These are phyloP conservation scores for Candida incommunis DNA, from an alignment of 805 yeast genomes.

Conservation along the genomic window DNA sequence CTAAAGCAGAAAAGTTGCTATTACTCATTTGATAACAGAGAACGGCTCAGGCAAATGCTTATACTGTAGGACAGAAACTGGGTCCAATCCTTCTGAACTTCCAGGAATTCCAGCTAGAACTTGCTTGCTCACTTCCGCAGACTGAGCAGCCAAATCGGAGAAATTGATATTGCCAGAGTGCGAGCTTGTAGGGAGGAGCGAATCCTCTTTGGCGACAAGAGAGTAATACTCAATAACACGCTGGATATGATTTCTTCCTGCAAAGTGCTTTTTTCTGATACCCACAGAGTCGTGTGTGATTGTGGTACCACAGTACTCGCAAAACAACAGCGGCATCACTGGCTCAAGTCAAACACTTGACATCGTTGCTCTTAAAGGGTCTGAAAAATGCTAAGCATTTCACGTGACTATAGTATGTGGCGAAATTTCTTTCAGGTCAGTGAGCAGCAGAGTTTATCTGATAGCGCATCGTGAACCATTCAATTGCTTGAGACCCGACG, in stretches of 20 bases:
- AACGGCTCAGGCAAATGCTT: background rate
- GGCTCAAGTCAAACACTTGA: too few species aligned
- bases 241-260: conserved; percentile 10
- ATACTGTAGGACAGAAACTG: background rate
- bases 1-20: background rate
- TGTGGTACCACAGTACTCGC: conserved; percentile 11
- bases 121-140: background rate
- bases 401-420: too few species aligned
- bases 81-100: background rate
- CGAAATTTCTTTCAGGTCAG: too few species aligned
- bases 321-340: conserved; percentile 3
- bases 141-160: background rate
- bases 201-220: conserved; percentile 6
- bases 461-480: too few species aligned
- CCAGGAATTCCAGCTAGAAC: background rate
- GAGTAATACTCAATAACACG: conserved; percentile 12
- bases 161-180: background rate
- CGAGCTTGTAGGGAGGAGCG: conserved; percentile 3
- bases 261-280: conserved; percentile 10
- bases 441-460: too few species aligned
- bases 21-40: background rate
- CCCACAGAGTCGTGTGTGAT: conserved; percentile 12
- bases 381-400: too few species aligned
- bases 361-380: too few species aligned
- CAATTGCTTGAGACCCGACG: too few species aligned